Conservation (phyloP, 2,329 filamentous ascomycete genomes). For the Cladorrhinum sp. region DNA sequence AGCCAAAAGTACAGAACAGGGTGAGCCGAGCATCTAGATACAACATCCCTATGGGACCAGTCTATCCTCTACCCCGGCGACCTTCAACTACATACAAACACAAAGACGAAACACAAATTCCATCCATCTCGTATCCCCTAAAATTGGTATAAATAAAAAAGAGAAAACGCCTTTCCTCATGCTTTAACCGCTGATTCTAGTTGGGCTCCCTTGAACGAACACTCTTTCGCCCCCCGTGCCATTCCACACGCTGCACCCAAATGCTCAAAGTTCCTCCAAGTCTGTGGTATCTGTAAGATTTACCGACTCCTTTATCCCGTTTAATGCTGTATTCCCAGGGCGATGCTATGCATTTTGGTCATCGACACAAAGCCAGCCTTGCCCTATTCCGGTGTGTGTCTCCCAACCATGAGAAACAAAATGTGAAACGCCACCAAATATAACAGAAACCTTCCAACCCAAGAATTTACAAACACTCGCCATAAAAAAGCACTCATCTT, state of each 20-base stretch:
- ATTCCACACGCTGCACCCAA: not conserved
- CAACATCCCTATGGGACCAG: too few relatives aligned
- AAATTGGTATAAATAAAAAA: slow-evolving; percentile 9
- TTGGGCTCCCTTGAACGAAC: not conserved
- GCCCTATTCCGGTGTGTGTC: not conserved
- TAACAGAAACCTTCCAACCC: not conserved
- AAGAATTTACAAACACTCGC: not conserved
- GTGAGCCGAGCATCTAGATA: too few relatives aligned
- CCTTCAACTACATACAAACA: too few relatives aligned
- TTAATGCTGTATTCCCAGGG: slow-evolving; percentile 8
- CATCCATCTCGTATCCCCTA: slow-evolving; percentile 4
- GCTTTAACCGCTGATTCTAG: not conserved
- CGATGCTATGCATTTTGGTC: slow-evolving; percentile 11
- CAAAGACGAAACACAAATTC: too few relatives aligned
- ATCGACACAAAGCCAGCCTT: slow-evolving; percentile 6
- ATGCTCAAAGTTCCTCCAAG: not conserved
- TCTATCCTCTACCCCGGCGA: too few relatives aligned
- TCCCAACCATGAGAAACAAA: slow-evolving; percentile 3
- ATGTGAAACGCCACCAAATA: slow-evolving; percentile 1
- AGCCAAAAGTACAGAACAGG: too few relatives aligned
- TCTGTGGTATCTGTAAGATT: not conserved
- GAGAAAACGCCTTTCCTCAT: slow-evolving; percentile 14
- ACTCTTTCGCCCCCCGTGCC: not conserved
- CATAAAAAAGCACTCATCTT: slow-evolving; percentile 10
- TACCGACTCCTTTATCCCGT: not conserved